Conservation (phyloP, 2,329 filamentous ascomycete genomes). For the Didymella arachidicola region DNA sequence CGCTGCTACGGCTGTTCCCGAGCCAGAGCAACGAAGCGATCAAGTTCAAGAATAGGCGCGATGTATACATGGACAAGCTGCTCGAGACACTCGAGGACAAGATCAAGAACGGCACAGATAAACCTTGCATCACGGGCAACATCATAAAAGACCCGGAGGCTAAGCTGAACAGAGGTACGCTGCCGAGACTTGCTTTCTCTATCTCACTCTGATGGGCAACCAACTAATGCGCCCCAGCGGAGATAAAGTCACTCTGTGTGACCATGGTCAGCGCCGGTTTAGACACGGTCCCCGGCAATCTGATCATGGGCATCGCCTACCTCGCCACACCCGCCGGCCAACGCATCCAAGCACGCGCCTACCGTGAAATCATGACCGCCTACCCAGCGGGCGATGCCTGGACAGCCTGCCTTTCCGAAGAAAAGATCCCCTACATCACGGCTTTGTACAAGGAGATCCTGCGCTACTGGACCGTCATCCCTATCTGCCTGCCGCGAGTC, state of each 20-base stretch:
- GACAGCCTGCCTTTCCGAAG: slow-evolving; percentile 74
- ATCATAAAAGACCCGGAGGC: slow-evolving; percentile 75
- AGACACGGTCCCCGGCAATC: slow-evolving; percentile 80
- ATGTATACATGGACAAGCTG: slow-evolving; percentile 69
- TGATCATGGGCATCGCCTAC: slow-evolving; percentile 81
- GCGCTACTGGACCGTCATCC: slow-evolving; percentile 80
- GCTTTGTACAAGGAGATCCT: slow-evolving; percentile 81
- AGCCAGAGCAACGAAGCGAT: slow-evolving; percentile 68
- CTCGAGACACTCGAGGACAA: slow-evolving; percentile 66
- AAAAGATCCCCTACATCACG: slow-evolving; percentile 78
- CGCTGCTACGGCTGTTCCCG: slow-evolving; percentile 71
- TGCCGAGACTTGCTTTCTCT: background rate
- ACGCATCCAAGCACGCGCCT: slow-evolving; percentile 72
- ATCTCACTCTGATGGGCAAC: too few species aligned
- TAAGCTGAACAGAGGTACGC: slow-evolving; percentile 69
- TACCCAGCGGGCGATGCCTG: slow-evolving; percentile 81
- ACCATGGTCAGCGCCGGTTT: slow-evolving; percentile 84
- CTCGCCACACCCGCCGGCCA: slow-evolving; percentile 73
- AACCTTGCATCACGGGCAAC: slow-evolving; percentile 73
- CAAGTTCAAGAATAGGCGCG: slow-evolving; percentile 72
- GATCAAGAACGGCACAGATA: slow-evolving; percentile 69
- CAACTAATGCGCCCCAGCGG: slow-evolving; percentile 57
- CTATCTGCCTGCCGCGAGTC: slow-evolving; percentile 76
- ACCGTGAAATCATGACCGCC: slow-evolving; percentile 72
- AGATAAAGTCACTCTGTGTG: slow-evolving; percentile 80